These are phyloP conservation scores for Hibiscus tridactylites DNA, from an alignment of 345 rosid genomes.

Conservation along the genomic window DNA sequence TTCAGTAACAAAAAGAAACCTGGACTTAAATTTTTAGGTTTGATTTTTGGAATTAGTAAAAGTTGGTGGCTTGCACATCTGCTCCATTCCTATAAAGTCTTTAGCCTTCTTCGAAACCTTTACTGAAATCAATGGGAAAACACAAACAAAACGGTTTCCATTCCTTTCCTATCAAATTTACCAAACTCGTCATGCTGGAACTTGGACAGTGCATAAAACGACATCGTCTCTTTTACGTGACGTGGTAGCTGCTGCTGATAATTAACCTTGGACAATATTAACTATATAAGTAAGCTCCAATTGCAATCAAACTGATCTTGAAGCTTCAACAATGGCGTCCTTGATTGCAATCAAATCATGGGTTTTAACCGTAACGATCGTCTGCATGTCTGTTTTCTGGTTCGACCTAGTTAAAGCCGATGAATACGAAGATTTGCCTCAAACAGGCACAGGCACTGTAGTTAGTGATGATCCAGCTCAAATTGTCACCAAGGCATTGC, in stretches of 20 bases:
- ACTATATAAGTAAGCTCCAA: constrained; percentile 18
- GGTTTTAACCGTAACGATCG: constrained; percentile 21
- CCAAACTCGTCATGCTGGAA: constrained; percentile 15
- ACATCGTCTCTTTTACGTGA: not conserved
- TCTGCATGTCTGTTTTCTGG: constrained; percentile 22
- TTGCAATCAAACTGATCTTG: constrained; percentile 4
- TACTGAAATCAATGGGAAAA: not conserved
- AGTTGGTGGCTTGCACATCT: constrained; percentile 71
- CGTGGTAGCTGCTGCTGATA: not conserved
- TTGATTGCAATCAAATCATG: constrained; percentile 13
- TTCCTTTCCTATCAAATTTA: constrained; percentile 14
- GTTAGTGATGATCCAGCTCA: constrained; percentile 35
- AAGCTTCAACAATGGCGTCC: constrained; percentile 39
- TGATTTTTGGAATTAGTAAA: constrained; percentile 20
- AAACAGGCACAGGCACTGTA: constrained; percentile 14
- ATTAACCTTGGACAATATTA: not conserved
- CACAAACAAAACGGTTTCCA: not conserved
- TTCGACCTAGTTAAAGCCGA: constrained; percentile 34
- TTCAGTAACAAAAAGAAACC: constrained; percentile 1
- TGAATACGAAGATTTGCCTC: constrained; percentile 20
- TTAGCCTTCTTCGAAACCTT: constrained; percentile 15
- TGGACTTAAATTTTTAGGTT: constrained; percentile 26
- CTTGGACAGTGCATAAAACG: not conserved
- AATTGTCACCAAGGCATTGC: constrained; percentile 62
- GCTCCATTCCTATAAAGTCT: constrained; percentile 27